Evolutionary conservation across 208 protist species (phyloP).

Genomic region (Jaenimonas drosophilae): DNA sequence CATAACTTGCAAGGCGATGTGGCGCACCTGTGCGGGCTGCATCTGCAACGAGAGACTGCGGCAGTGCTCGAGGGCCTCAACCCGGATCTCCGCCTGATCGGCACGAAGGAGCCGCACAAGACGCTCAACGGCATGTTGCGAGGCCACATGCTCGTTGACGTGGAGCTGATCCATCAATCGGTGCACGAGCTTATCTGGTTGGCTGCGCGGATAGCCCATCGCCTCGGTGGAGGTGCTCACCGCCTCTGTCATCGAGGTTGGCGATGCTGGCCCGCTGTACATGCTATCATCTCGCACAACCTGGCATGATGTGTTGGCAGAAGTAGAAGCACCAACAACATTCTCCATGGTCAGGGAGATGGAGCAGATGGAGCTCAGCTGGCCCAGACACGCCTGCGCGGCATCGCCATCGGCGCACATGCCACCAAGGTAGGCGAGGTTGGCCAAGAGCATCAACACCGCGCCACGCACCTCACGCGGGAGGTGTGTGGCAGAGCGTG

Average conservation of each 20-base stretch:
- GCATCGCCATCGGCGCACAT: constrained; percentile 69
- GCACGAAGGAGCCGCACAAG: constrained; percentile 51
- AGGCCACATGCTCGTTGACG: constrained; percentile 7
- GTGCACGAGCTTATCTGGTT: constrained; percentile 14
- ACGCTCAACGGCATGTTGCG: constrained; percentile 32
- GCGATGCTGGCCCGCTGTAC: constrained; percentile 5
- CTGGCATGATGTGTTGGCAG: not conserved
- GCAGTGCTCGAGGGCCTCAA: constrained; percentile 51
- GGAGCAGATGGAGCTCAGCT: constrained; percentile 61
- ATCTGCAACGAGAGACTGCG: constrained; percentile 63
- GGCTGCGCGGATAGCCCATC: not conserved
- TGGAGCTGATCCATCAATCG: constrained; percentile 12
- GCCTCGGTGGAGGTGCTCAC: not conserved
- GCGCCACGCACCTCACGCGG: constrained; percentile 16
- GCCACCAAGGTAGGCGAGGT: constrained; percentile 61
- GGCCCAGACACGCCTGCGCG: constrained; percentile 62
- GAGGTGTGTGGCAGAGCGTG: constrained; percentile 9
- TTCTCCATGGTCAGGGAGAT: constrained; percentile 21
- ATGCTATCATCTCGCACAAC: not conserved
- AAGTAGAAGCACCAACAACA: not conserved
- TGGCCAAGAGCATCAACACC: constrained; percentile 43
- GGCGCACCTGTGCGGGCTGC: constrained; percentile 18
- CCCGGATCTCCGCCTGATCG: constrained; percentile 53
- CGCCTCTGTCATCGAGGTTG: constrained; percentile 1
- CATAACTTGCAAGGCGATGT: constrained; percentile 36